Evolutionary conservation across 2,329 filamentous ascomycete species (phyloP), one percentile per base, ranked within the genome.

Genomic region (Aspergillus cejpii): DNA sequence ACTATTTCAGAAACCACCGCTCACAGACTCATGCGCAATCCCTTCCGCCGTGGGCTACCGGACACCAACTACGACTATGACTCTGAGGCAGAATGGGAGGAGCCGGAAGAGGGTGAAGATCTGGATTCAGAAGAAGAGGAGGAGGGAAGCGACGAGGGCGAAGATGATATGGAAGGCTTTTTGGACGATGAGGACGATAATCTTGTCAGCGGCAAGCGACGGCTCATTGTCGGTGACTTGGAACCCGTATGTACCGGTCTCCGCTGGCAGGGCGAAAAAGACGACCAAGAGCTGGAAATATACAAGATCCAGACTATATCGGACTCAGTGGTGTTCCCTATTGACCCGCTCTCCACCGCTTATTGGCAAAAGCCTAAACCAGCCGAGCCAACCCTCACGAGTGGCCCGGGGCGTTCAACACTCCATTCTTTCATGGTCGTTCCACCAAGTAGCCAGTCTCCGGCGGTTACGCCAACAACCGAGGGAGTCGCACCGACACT

Each of bases 121-220:
- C 65, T 84, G 2, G 70, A 77, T 39, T 79, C 78, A 2, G 81
- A 84, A 47, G 79, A 78, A 23, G 81, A 84, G 44, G 81, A 84
- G 5, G 72, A 76, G 7, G 74, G 74, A 42, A 78, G 74, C 43
- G 75, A 78, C 3, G 80, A 79, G 8, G 84, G 81, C n/a, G 85
- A 87, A 12, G 85, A 87, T 50, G 89, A 94, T 48, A 85, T 95
- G 82, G 87, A 88, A 3, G 90, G 82, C 14, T 96, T 96, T 59
- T 73, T 96, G 1, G 90, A 95, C 55, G 87, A 94, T 56, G 87
- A 87, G 5, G 87, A 94, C 42, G 87, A 92, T 65, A 58, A 64
- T 6, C 59, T 77, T 70, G 48, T 69, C 66, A 61, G 72, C 67
- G 52, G 74, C 64, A 76, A 78, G 72, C 71, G 78, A 62, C 66